These are phyloP conservation scores for Leishmania guyanensis DNA, from an alignment of 208 protist genomes.

Conservation along the genomic window DNA sequence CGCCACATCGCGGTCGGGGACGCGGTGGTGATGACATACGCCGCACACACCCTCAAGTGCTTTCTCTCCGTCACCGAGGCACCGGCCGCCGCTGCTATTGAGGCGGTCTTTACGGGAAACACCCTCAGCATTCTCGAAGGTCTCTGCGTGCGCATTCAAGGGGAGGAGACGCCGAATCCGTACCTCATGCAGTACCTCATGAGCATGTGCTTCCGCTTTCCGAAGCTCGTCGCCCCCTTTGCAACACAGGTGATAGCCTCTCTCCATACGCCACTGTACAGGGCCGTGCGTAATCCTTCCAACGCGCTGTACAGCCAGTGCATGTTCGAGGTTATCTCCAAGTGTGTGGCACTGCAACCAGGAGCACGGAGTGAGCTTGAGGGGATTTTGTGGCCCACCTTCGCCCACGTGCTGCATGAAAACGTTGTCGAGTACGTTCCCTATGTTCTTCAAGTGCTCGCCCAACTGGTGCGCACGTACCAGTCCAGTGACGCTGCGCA, in stretches of 20 bases:
- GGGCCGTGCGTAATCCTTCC: slow-evolving; percentile 88
- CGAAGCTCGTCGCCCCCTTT: slow-evolving; percentile 52
- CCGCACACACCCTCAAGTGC: slow-evolving; percentile 90
- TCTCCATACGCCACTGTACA: slow-evolving; percentile 47
- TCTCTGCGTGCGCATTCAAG: slow-evolving; percentile 83
- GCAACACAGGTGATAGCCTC: slow-evolving; percentile 58
- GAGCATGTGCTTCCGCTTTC: slow-evolving; percentile 62
- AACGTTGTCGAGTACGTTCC: slow-evolving; percentile 96
- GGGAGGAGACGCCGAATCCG: slow-evolving; percentile 65
- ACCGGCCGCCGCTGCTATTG: slow-evolving; percentile 35
- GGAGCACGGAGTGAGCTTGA: slow-evolving; percentile 72
- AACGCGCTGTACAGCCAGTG: slow-evolving; percentile 97
- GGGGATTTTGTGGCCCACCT: slow-evolving; percentile 76
- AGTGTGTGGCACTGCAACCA: slow-evolving; percentile 78
- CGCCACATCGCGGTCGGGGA: slow-evolving; percentile 68
- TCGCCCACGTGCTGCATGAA: slow-evolving; percentile 86
- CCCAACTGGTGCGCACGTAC: slow-evolving; percentile 93
- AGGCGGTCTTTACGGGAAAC: slow-evolving; percentile 49
- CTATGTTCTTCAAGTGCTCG: slow-evolving; percentile 96
- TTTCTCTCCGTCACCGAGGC: slow-evolving; percentile 76
- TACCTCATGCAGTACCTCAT: slow-evolving; percentile 95
- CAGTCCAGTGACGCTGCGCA: slow-evolving; percentile 18
- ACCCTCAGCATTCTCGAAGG: slow-evolving; percentile 66
- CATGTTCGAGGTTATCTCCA: slow-evolving; percentile 96
- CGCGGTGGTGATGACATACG: slow-evolving; percentile 94